Evolutionary conservation across 108 stramenopile species (phyloP).

Genomic region (Nitzschia sp.): DNA sequence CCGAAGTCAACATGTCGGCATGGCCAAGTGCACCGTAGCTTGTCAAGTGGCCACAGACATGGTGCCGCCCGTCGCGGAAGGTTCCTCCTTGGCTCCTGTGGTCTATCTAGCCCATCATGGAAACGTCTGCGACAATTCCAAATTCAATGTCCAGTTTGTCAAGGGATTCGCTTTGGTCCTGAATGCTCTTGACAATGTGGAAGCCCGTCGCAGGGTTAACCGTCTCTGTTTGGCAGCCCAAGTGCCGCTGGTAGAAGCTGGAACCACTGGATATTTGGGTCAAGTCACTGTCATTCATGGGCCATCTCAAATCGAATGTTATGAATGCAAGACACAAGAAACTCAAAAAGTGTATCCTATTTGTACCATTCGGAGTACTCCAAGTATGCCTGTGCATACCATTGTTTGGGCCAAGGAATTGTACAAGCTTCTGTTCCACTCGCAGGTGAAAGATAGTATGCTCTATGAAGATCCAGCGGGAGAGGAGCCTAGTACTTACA

Average conservation of each 20-base stretch:
- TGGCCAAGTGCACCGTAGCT: constrained; percentile 81
- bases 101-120: constrained; percentile 84
- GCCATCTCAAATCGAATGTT: constrained; percentile 84
- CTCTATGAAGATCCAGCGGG: constrained; percentile 62
- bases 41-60: constrained; percentile 68
- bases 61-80: constrained; percentile 30
- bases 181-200: constrained; percentile 97
- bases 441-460: constrained; percentile 83
- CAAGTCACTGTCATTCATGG: constrained; percentile 94
- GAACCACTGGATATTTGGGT: constrained; percentile 97
- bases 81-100: constrained; percentile 30
- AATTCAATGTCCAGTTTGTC: constrained; percentile 87
- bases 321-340: constrained; percentile 95
- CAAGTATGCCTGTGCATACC: constrained; percentile 97
- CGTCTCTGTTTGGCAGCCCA: constrained; percentile 94
- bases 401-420: constrained; percentile 99
- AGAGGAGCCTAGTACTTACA: constrained; percentile 67
- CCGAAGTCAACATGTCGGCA: constrained; percentile 79
- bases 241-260: constrained; percentile 94
- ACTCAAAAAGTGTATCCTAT: constrained; percentile 98
- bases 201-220: constrained; percentile 96
- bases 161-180: constrained; percentile 86
- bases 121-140: constrained; percentile 92
- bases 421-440: constrained; percentile 92
- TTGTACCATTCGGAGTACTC: constrained; percentile 98